These are phyloP conservation scores for Eucalyptus brandiana DNA, from an alignment of 345 rosid genomes.

Conservation along the genomic window DNA sequence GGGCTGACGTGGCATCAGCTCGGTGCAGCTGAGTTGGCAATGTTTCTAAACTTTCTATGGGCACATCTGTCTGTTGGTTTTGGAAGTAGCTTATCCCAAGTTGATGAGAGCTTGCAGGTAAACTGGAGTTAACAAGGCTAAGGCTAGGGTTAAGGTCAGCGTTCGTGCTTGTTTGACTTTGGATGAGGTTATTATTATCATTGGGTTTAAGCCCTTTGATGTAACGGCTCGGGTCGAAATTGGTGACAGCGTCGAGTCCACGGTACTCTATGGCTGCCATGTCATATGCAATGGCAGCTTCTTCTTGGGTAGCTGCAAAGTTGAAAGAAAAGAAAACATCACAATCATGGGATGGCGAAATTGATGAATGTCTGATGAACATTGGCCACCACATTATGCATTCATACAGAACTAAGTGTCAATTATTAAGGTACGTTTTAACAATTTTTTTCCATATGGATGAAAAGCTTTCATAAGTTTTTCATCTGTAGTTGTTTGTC, in stretches of 20 bases:
- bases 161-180: neutral
- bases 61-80: neutral
- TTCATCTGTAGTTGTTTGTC: neutral
- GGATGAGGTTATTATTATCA: neutral
- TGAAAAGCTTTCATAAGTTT: neutral
- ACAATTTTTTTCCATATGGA: neutral
- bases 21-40: neutral
- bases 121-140: neutral
- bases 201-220: slow-evolving; percentile 48
- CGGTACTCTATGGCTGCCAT: slow-evolving; percentile 92
- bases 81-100: neutral
- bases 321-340: neutral
- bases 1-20: slow-evolving; percentile 33
- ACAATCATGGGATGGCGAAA: neutral
- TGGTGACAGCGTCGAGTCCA: slow-evolving; percentile 86
- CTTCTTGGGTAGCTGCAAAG: slow-evolving; percentile 77
- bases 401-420: neutral
- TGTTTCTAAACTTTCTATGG: neutral
- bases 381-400: neutral
- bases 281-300: slow-evolving; percentile 90
- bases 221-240: slow-evolving; percentile 85
- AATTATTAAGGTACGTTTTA: neutral
- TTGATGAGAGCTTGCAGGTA: neutral
- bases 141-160: neutral
- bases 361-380: neutral